Conservation (phyloP, 2,329 filamentous ascomycete species). For the Penicillium occitanis region DNA sequence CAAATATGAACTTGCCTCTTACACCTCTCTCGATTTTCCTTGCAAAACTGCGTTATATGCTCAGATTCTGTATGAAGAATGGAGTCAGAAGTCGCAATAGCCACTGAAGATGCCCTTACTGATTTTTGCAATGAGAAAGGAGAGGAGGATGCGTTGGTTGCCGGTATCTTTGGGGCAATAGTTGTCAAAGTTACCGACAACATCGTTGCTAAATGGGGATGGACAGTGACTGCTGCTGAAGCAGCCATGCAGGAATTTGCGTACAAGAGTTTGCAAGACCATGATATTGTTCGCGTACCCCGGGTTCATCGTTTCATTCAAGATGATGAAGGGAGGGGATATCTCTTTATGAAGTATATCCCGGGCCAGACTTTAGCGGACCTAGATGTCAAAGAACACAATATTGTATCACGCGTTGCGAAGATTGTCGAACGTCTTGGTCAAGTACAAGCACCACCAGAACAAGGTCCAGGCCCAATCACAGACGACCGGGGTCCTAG, state of each 20-base stretch:
- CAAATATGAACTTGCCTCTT: neutral
- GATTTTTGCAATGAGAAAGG: conserved; percentile 10
- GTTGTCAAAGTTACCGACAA: conserved; percentile 21
- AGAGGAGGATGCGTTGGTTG: conserved; percentile 6
- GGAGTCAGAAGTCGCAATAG: neutral
- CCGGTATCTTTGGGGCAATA: conserved; percentile 4
- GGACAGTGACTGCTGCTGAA: conserved; percentile 22
- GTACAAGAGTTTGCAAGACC: conserved; percentile 23
- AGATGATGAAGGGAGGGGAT: conserved; percentile 23
- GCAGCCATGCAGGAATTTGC: conserved; percentile 24
- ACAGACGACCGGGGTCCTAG: conserved; percentile 19
- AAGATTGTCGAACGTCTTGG: conserved; percentile 23
- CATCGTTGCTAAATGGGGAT: conserved; percentile 16
- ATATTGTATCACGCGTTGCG: conserved; percentile 24
- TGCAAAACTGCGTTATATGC: neutral
- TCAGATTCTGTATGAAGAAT: neutral
- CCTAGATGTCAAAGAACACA: conserved; percentile 18
- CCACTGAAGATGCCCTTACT: neutral
- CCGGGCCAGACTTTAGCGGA: conserved; percentile 23
- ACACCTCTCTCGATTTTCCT: neutral
- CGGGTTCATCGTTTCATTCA: conserved; percentile 26
- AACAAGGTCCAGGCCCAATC: conserved; percentile 24
- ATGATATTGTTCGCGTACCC: conserved; percentile 26
- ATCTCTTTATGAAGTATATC: conserved; percentile 31
- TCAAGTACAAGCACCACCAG: conserved; percentile 18